Evolutionary conservation across 495 filamentous ascomycete genomes (phyloP), one percentile per base, ranked within the genome.

Genomic region (Xylaria scruposa): DNA sequence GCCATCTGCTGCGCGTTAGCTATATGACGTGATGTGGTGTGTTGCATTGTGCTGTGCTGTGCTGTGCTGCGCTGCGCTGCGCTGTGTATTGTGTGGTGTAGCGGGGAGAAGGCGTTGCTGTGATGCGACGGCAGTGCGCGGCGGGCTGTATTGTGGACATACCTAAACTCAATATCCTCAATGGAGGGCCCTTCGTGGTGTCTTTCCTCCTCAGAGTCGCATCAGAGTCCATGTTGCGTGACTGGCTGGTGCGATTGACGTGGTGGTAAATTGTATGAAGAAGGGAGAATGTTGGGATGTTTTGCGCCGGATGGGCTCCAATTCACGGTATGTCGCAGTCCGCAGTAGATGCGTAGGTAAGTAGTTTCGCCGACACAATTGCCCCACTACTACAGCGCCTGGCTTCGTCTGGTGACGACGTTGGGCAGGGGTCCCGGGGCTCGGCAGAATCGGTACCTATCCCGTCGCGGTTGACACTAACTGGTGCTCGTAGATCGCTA

Each of bases 101-200:
- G 56, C 4, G 51, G 26, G 51, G 42, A 44, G 42, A 33, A 36
- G 62, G 44, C 8, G 26, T 4, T 59, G 54, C 29, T 19, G 17
- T 36, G 56, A 17, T 59, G 56, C 56, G 31, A 6, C 7, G 33
- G 36, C 13, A 26, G 13, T 59, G 31, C 59, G 24, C 54, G 26
- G 12, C n/a, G 31, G 3, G 53, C 59, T 61, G 72, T 67, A 47
- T 72, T 44, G 58, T 29, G 6, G 38, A 83, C 90, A 68, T 88
- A 96, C 94, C 94, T 67, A 99, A 88, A 19, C 94, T 97, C 13
- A 99, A 85, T 64, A 99, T 91, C 76, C 96, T 90, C 78, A 98
- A 76, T 19, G 96, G 96, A 78, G 95, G 95, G 63, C 94, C 95
- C 81, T 96, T 97, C 56, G 93, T 97, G 38, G 95, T 98, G 81